phyloP scores from a whole-genome alignment of 208 protist genomes.

The Trypanosoma lewisi region DNA sequence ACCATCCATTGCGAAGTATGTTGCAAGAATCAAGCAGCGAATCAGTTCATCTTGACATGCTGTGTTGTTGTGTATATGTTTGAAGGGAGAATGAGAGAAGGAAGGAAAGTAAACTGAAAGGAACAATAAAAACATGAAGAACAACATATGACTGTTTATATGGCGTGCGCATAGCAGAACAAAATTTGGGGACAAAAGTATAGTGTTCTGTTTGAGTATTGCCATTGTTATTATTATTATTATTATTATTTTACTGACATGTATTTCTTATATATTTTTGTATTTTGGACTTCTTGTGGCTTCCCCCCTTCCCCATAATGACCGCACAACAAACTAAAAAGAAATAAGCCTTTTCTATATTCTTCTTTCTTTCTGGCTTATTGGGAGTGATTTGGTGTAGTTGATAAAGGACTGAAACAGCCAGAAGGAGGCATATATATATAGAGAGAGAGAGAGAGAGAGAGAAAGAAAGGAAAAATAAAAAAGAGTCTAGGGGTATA shows the following conservation, averaged over 20 bases:
- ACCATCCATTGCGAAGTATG: conserved; percentile 75
- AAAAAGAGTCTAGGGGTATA: background rate
- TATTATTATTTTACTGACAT: background rate
- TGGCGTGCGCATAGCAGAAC: too few species aligned
- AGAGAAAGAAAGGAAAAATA: conserved; percentile 5
- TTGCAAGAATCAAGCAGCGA: conserved; percentile 47
- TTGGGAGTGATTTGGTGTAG: background rate
- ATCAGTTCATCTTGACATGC: conserved; percentile 14
- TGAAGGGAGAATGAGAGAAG: background rate
- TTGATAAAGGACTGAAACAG: too few species aligned
- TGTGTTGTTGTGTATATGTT: background rate
- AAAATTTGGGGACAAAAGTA: too few species aligned
- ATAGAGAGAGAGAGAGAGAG: too few species aligned
- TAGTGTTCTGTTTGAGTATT: conserved; percentile 8
- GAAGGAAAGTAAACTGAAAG: background rate
- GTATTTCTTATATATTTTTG: background rate
- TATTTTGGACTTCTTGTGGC: background rate
- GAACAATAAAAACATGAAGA: conserved; percentile 13
- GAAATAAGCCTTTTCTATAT: conserved; percentile 24
- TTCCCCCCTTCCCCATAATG: background rate
- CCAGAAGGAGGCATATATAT: too few species aligned
- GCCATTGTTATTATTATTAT: conserved; percentile 24
- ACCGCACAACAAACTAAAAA: conserved; percentile 9
- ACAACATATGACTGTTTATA: too few species aligned
- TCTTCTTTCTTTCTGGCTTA: background rate